phyloP scores from a whole-genome alignment of 371 early-diverging fungal genomes.

The Phascolomyces articulosus region DNA sequence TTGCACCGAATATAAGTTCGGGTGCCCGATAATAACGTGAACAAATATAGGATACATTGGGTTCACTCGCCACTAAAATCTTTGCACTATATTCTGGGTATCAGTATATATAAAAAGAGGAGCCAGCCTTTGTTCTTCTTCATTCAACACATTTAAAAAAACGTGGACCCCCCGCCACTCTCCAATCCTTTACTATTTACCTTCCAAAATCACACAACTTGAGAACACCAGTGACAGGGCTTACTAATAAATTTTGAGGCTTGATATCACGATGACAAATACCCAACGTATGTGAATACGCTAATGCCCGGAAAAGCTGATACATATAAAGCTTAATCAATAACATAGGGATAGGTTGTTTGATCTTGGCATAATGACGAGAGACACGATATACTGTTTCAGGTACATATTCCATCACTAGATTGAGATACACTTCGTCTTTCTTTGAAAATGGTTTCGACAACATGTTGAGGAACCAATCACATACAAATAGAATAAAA shows the following conservation, averaged over 20 bases:
- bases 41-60: constrained; percentile 96
- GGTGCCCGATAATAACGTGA: constrained; percentile 98
- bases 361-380: constrained; percentile 83
- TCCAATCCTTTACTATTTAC: constrained; percentile 20
- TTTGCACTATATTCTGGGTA: constrained; percentile 71
- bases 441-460: constrained; percentile 43
- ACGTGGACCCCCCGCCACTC: neutral
- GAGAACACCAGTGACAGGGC: constrained; percentile 83
- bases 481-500: constrained; percentile 8
- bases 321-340: constrained; percentile 96
- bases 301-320: constrained; percentile 93
- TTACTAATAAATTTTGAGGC: constrained; percentile 97
- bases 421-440: constrained; percentile 93
- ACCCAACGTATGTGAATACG: constrained; percentile 94
- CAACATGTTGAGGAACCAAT: constrained; percentile 16
- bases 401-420: constrained; percentile 92
- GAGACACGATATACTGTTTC: constrained; percentile 92
- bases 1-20: constrained; percentile 94
- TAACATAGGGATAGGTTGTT: constrained; percentile 89
- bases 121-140: no score
- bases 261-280: constrained; percentile 98
- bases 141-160: no score
- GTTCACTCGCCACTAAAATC: constrained; percentile 86
- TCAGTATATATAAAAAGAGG: neutral
- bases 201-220: constrained; percentile 99